phyloP scores from a whole-genome alignment of 768 basidiomycete species.

The Mycena alexandri region DNA sequence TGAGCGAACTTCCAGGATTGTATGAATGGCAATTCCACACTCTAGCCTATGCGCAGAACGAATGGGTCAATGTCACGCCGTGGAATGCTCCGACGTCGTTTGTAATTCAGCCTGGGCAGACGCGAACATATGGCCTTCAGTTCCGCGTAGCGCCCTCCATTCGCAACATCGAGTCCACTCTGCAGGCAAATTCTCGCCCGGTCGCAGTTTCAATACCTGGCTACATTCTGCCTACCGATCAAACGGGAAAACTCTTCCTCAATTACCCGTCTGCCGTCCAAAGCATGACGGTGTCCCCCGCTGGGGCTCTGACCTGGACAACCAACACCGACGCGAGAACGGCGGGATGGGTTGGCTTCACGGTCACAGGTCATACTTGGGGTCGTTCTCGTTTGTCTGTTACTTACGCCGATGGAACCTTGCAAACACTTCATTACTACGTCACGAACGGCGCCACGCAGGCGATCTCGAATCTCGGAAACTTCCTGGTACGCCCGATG shows the following conservation, averaged over 20 bases:
- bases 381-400: conserved; percentile 64
- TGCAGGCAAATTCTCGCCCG: conserved; percentile 57
- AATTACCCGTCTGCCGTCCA: conserved; percentile 56
- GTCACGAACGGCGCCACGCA: conserved; percentile 61
- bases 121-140: conserved; percentile 65
- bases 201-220: conserved; percentile 67
- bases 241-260: conserved; percentile 65
- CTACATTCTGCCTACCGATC: conserved; percentile 64
- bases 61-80: conserved; percentile 64
- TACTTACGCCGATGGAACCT: conserved; percentile 62
- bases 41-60: conserved; percentile 66
- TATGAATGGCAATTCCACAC: conserved; percentile 75
- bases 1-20: conserved; percentile 39
- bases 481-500: conserved; percentile 51
- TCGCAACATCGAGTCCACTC: conserved; percentile 60
- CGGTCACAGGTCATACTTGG: conserved; percentile 58
- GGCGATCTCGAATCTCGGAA: conserved; percentile 62
- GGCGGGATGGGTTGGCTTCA: conserved; percentile 60
- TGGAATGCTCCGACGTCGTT: conserved; percentile 67
- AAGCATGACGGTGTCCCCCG: conserved; percentile 58
- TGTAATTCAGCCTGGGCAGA: conserved; percentile 60
- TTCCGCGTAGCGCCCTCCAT: conserved; percentile 66
- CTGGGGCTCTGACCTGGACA: conserved; percentile 61
- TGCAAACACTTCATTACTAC: conserved; percentile 68
- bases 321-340: conserved; percentile 58